A percentile compares a stretch with the other conserved stretches of the same genome.
Conservation (phyloP, 495 filamentous ascomycete species). For the Aspergillus steynii region DNA sequence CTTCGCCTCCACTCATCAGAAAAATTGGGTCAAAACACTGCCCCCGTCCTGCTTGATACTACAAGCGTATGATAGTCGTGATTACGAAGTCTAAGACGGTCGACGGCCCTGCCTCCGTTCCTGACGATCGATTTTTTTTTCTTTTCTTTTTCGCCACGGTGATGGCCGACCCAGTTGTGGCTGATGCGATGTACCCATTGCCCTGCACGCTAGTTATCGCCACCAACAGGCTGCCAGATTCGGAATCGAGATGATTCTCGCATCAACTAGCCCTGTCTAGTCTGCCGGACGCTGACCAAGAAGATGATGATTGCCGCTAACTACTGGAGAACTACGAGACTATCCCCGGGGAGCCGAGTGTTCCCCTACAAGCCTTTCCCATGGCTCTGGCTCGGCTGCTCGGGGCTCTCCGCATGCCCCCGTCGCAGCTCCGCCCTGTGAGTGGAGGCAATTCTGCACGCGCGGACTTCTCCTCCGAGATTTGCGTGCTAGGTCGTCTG, state of each 20-base stretch:
- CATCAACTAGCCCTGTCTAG: neutral
- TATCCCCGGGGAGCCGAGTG: neutral
- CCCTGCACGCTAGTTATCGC: neutral
- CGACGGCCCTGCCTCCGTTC: slow-evolving; percentile 4
- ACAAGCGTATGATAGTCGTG: neutral
- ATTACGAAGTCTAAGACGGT: slow-evolving; percentile 4
- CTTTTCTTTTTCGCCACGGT: slow-evolving; percentile 9
- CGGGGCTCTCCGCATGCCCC: slow-evolving; percentile 5
- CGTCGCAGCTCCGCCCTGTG: slow-evolving; percentile 9
- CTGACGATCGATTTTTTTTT: slow-evolving; percentile 7
- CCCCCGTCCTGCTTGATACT: neutral
- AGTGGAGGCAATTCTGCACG: slow-evolving; percentile 8
- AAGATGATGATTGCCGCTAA: neutral
- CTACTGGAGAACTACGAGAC: too few relatives aligned
- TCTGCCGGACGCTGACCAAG: too few relatives aligned
- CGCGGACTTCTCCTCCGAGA: slow-evolving; percentile 6
- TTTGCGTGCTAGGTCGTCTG: neutral
- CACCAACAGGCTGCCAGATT: neutral
- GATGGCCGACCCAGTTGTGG: slow-evolving; percentile 9
- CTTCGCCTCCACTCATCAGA: neutral
- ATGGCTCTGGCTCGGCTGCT: neutral
- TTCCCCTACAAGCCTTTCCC: neutral
- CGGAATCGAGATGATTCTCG: neutral
- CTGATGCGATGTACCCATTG: slow-evolving; percentile 1
- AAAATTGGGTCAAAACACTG: slow-evolving; percentile 2